A percentile compares a stretch with the other conserved stretches of the same genome.
phyloP scores from a whole-genome alignment of 192 early-diverging fungal genomes.

The Coemansia sp. region DNA sequence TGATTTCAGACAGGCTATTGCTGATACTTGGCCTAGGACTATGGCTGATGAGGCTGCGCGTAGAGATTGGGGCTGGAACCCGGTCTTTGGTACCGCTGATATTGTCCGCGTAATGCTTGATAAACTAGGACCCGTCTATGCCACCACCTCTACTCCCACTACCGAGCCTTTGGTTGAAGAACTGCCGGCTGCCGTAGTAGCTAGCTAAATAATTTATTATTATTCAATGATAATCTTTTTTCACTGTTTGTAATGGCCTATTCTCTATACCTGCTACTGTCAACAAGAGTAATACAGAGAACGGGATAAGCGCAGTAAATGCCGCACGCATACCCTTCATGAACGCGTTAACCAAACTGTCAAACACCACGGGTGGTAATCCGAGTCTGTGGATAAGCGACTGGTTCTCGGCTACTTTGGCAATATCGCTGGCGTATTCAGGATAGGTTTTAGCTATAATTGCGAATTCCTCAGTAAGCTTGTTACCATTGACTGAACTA shows the following conservation, averaged over 20 bases:
- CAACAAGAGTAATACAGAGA: constrained; percentile 32
- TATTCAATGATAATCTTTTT: constrained; percentile 21
- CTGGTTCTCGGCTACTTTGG: constrained; percentile 14
- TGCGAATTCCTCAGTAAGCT: constrained; percentile 6
- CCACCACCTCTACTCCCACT: neutral
- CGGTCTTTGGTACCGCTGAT: constrained; percentile 57
- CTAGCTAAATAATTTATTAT: neutral
- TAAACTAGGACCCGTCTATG: constrained; percentile 57
- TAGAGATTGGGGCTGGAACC: constrained; percentile 68
- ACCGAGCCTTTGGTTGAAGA: constrained; percentile 12
- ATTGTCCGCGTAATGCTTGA: constrained; percentile 64
- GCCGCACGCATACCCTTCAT: constrained; percentile 45
- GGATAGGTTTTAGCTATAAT: neutral
- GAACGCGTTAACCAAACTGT: constrained; percentile 36
- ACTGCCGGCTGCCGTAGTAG: constrained; percentile 15
- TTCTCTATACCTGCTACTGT: constrained; percentile 21
- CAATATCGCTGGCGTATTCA: constrained; percentile 13
- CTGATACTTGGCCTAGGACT: constrained; percentile 64
- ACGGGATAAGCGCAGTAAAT: constrained; percentile 43
- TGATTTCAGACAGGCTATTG: constrained; percentile 67
- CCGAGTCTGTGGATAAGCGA: constrained; percentile 38
- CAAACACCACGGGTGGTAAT: constrained; percentile 26
- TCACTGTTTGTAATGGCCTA: constrained; percentile 16
- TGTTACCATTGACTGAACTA: constrained; percentile 22
- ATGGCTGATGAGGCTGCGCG: constrained; percentile 64